Evolutionary conservation across 176 grass and related monocot species (phyloP).

Genomic region (Melocanna baccifera): DNA sequence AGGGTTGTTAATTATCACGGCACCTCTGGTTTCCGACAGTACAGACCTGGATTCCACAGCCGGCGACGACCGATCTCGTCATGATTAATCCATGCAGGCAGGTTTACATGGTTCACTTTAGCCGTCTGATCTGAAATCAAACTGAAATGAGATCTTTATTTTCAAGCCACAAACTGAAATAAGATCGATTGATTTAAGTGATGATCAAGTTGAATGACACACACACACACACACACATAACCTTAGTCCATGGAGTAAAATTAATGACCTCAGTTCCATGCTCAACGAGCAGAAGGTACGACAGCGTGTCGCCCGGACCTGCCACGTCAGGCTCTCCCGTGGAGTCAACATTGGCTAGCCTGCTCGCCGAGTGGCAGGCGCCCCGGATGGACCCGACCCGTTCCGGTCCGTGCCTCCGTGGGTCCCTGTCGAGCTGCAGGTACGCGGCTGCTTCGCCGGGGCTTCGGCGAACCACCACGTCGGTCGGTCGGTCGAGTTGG

Average conservation of each 20-base stretch:
- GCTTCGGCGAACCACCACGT: neutral
- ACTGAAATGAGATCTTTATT: no score
- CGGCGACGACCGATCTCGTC: neutral
- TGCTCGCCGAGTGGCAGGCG: neutral
- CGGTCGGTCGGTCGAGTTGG: neutral
- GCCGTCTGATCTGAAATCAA: no score
- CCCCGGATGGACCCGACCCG: constrained; percentile 8
- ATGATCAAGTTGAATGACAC: no score
- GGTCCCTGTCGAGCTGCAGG: neutral
- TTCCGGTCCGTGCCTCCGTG: neutral
- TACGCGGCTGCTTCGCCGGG: neutral
- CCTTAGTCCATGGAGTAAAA: no score
- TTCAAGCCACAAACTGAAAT: no score
- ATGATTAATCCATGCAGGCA: neutral
- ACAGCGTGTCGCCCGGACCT: constrained; percentile 8
- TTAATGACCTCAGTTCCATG: no score
- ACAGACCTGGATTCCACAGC: neutral
- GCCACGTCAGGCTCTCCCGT: neutral
- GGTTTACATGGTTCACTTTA: no score
- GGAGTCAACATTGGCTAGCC: neutral
- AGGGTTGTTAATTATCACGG: neutral
- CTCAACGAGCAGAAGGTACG: neutral
- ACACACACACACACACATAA: no score
- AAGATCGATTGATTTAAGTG: no score
- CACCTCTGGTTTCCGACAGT: neutral